Base-by-base conservation (phyloP, 345 rosid species). In the Euphorbia peplus region DNA sequence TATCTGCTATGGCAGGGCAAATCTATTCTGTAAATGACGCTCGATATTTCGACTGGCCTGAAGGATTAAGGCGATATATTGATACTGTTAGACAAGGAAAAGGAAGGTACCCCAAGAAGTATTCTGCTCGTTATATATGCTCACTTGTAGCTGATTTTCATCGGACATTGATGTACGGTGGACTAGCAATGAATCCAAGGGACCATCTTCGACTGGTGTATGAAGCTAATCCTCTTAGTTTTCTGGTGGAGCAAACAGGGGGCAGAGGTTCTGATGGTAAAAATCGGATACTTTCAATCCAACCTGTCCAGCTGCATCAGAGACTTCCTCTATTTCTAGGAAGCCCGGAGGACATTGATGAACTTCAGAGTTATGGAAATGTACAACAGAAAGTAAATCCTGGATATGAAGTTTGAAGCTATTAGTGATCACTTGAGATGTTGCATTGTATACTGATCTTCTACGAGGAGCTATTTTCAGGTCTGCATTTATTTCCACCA, bases 1-100 rank as follows among this genome's bases (percentile, higher is more conserved):
- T 39, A 26, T 70, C 52, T 30, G 32, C 67, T 30, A 30, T 72
- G 42, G 62, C 89, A 93, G 97, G 97, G 48, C 93, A 93, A 83
- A 93, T 90, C 15, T 93, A 90, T 68, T 93, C 98, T 29, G 96
- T 93, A 48, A 90, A 93, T 54, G 98, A 93, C 76, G 98, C 98
- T 0, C 74, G 97, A 41, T 93, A 90, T 74, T 93, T 88, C 41
- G 98, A 93, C 71, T 93, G 98, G 98, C 96, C 98, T 14, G 85
- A 87, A 76, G 97, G 97, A 55, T 73, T 93, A 26, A 90, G 88
- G 83, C 79, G 28, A 68, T 93, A 88, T 68, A 93, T 93, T 51
- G 96, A 92, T 74, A 83, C 89, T 26, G 83, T 87, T 70, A 81
- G 97, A 71, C 93, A 87, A 83, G 97, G 97, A 55, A 93, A 90